These are phyloP conservation scores for Mycena alexandri DNA, from an alignment of 768 basidiomycete genomes.

Conservation along the genomic window DNA sequence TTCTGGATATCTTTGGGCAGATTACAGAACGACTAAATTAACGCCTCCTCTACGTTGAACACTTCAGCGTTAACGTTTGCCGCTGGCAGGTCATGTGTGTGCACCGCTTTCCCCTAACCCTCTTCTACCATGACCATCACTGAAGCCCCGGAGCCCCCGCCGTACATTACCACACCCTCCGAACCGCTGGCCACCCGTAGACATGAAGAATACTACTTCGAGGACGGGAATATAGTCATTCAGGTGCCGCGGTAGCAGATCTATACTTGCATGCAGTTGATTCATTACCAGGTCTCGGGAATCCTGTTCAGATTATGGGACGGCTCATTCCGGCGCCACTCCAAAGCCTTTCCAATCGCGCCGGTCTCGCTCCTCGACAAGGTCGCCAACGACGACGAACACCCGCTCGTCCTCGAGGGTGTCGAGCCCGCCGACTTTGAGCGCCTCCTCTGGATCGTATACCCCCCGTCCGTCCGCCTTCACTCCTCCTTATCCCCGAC, in stretches of 20 bases:
- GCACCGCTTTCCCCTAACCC: constrained; percentile 10
- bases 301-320: constrained; percentile 38
- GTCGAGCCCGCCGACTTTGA: constrained; percentile 49
- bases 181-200: constrained; percentile 16
- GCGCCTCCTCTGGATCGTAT: constrained; percentile 50
- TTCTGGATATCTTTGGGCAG: too few species aligned
- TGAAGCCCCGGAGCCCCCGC: constrained; percentile 19
- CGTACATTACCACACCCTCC: constrained; percentile 6
- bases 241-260: constrained; percentile 13
- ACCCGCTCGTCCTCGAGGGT: constrained; percentile 44
- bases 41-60: too few species aligned
- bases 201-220: constrained; percentile 36
- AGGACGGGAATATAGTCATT: constrained; percentile 36
- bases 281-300: constrained; percentile 8
- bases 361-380: constrained; percentile 28
- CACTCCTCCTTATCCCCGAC: not conserved
- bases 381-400: constrained; percentile 38
- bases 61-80: not conserved
- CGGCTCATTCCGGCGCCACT: constrained; percentile 31
- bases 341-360: constrained; percentile 28
- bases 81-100: constrained; percentile 5
- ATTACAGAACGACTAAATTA: too few species aligned
- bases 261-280: not conserved
- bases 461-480: constrained; percentile 41
- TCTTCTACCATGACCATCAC: constrained; percentile 6